Base-by-base conservation (phyloP, 78 protist species). In the Polysphondylium violaceum region DNA sequence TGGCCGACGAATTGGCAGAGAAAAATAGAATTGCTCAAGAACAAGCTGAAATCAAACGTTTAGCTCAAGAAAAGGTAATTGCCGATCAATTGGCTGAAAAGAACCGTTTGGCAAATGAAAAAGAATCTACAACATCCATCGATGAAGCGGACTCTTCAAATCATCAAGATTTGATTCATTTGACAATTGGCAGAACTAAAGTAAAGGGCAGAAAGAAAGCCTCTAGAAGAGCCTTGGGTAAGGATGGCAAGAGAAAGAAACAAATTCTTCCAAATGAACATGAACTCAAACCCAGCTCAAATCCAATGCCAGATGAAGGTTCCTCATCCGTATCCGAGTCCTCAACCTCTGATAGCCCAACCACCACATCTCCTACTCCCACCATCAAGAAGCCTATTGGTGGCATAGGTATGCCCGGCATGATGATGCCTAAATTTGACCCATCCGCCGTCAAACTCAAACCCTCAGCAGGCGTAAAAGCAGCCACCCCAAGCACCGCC, bases 401-500 rank as follows among this genome's bases (percentile, higher is more conserved):
- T n/a, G 88, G 74, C 2, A 29, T 78, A 38, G 72, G 53, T 21
- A 5, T 74, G 16, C 74, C 76, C 29, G 77, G 77, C 41, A 64
- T 79, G 77, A 79, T 79, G 89, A 64, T 79, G 75, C 89, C 89
- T 1, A 79, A 79, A 40, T 79, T 79, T 27, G 89, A 79, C 29
- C 89, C 89, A 53, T 67, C 89, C 0, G 68, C 89, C 6, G 75
- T 67, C 21, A 79, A 79, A 53, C 21, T 79, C 29, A 79, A 79
- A 41, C 17, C 47, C 29, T 16, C 89, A 1, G 87, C 87, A 0
- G 23, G 25, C 27, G 0, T 27, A 17, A 11, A 38, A 4, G 6
- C 63, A 21, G 1, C 87, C 7, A 76, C 56, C 2, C 2, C 75
- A 7, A 31, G 41, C 72, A 21, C 53, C n/a, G 25, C 75, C 3